These are phyloP conservation scores for Dentipellis sp. DNA, from an alignment of 768 basidiomycete genomes.

Conservation along the genomic window DNA sequence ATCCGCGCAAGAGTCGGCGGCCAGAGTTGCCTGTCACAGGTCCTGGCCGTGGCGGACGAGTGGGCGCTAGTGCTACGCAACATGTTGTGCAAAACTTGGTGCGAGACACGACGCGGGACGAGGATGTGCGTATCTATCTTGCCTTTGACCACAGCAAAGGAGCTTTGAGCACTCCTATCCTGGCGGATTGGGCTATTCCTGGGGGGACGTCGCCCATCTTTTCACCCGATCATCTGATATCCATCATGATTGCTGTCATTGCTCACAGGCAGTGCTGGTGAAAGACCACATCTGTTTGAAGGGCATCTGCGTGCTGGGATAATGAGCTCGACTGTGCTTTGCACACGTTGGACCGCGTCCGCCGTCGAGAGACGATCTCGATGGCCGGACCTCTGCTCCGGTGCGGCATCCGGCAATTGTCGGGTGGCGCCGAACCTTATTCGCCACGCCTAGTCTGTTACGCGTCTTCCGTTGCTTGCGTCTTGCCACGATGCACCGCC, in stretches of 20 bases:
- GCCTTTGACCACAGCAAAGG: constrained; percentile 6
- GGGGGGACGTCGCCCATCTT: constrained; percentile 1
- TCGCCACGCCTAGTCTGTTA: background rate
- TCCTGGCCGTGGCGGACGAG: constrained; percentile 87
- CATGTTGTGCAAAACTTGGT: constrained; percentile 95
- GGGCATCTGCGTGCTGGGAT: no score
- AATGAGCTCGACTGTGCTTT: background rate
- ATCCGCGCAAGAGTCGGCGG: constrained; percentile 85
- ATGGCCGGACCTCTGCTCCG: no score
- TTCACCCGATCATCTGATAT: background rate
- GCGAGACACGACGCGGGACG: constrained; percentile 80
- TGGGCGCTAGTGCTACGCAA: constrained; percentile 95
- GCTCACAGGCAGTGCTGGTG: background rate
- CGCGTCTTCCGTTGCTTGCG: background rate
- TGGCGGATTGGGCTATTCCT: constrained; percentile 9
- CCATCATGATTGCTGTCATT: background rate
- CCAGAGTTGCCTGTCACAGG: constrained; percentile 91
- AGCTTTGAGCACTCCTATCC: constrained; percentile 11
- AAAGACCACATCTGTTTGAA: no score
- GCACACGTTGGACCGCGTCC: background rate
- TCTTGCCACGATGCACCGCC: constrained; percentile 4
- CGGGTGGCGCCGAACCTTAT: background rate
- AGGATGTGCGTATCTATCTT: constrained; percentile 71
- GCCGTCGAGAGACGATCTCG: no score
- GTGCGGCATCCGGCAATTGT: background rate